Evolutionary conservation across 106 monocot genomes (phyloP).

Genomic region (Amphibolis antarctica): DNA sequence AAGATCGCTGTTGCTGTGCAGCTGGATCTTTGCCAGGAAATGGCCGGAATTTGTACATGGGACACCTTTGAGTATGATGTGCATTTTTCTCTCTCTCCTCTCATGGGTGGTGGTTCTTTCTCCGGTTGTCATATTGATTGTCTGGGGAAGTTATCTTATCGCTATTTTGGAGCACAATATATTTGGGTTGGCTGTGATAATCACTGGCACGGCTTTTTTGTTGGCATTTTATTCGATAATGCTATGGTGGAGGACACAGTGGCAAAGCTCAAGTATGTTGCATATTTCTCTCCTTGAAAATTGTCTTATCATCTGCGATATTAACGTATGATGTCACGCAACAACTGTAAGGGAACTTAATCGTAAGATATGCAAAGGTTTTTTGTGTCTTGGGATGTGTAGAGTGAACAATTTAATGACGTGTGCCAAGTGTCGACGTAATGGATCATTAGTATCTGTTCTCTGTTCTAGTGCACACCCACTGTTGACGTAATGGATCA

Average conservation of each 20-base stretch:
- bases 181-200: slow-evolving; percentile 81
- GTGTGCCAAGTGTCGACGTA: too few species aligned
- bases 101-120: slow-evolving; percentile 73
- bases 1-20: slow-evolving; percentile 10
- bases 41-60: slow-evolving; percentile 86
- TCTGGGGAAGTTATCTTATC: slow-evolving; percentile 75
- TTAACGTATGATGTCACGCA: too few species aligned
- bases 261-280: slow-evolving; percentile 98
- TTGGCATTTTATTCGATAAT: slow-evolving; percentile 95
- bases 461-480: too few species aligned
- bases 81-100: slow-evolving; percentile 45
- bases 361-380: too few species aligned
- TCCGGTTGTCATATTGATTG: slow-evolving; percentile 44
- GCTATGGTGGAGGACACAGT: slow-evolving; percentile 99
- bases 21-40: slow-evolving; percentile 99
- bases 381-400: too few species aligned
- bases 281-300: not conserved
- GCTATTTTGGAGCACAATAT: slow-evolving; percentile 53
- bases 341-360: too few species aligned
- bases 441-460: too few species aligned
- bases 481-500: too few species aligned
- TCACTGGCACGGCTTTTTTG: slow-evolving; percentile 79
- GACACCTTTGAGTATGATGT: slow-evolving; percentile 43
- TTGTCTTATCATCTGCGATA: not conserved
- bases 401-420: too few species aligned